Base-by-base conservation (phyloP, 2,329 filamentous ascomycete species). In the Aspergillus vadensis region DNA sequence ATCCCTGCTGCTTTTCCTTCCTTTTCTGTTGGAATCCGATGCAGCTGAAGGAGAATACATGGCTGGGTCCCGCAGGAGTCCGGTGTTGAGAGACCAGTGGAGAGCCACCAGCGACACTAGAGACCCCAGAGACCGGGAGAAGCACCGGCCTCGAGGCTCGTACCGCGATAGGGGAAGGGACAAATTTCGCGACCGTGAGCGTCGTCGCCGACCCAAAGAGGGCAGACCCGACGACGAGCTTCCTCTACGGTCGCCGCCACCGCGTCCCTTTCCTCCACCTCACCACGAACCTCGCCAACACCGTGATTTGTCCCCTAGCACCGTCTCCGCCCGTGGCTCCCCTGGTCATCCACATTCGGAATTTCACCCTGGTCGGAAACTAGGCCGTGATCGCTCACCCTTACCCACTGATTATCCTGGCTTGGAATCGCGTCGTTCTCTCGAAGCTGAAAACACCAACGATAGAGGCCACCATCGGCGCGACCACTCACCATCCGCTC, bases 61-160 rank as follows among this genome's bases (percentile, higher is more conserved):
- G 80, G 80, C 80, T 76, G 78, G 77, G 73, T 79, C 78, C 72
- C 77, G 74, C 75, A 76, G 75, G 75, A 80, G 77, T 76, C 78
- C 79, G 72, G 76, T 77, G 71, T 76, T 81, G 78, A 82, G 76
- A 79, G 76, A 81, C 72, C 74, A 80, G 75, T 80, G 80, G 79
- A 81, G 76, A 75, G 75, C 72, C 70, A 72, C 79, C 71, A 74
- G 73, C 67, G 75, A 80, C 64, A 69, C 68, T 62, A 71, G 72
- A 70, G 73, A 78, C 63, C 69, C 69, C 60, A 72, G 66, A 70
- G 72, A 74, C 54, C 70, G 68, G 63, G 70, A 75, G 58, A 68
- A 66, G 62, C 72, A 70, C 63, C 70, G 73, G 78, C 71, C 78
- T 80, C 80, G 66, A 77, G 77, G 72, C 74, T 71, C 73, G 57